These are phyloP conservation scores for Cercophora samala DNA, from an alignment of 495 filamentous ascomycete species.

Conservation along the genomic window DNA sequence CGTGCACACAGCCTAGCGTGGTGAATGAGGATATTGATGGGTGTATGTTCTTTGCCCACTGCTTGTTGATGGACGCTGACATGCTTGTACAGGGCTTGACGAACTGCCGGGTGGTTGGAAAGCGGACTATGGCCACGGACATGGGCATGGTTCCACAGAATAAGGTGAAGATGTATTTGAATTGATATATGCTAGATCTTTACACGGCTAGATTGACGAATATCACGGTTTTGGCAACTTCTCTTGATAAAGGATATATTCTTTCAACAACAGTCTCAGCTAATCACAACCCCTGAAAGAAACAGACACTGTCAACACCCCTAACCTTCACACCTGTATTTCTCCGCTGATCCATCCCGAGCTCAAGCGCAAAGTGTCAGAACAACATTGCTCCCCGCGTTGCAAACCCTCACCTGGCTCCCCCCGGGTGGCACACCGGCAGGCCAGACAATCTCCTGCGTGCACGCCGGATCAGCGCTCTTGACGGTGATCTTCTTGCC, in stretches of 20 bases:
- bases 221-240: not conserved
- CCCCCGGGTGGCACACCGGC: conserved; percentile 48
- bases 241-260: not conserved
- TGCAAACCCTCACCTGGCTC: conserved; percentile 51
- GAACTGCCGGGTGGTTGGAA: conserved; percentile 6
- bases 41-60: conserved; percentile 35
- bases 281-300: not conserved
- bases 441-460: conserved; percentile 47
- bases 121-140: conserved; percentile 1
- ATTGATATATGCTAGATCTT: not conserved
- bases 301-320: not conserved
- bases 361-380: conserved; percentile 29
- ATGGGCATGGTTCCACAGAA: not conserved
- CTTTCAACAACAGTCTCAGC: not conserved
- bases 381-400: conserved; percentile 31
- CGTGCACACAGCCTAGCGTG: conserved; percentile 40
- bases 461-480: conserved; percentile 41
- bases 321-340: not conserved
- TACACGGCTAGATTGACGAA: not conserved
- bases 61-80: not conserved
- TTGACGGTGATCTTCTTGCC: conserved; percentile 42
- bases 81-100: conserved; percentile 1
- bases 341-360: too few relatives aligned
- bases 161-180: not conserved
- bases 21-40: conserved; percentile 43